These are phyloP conservation scores for Cystobasidium pallidum DNA, from an alignment of 1,284 basidiomycete genomes.

Conservation along the genomic window DNA sequence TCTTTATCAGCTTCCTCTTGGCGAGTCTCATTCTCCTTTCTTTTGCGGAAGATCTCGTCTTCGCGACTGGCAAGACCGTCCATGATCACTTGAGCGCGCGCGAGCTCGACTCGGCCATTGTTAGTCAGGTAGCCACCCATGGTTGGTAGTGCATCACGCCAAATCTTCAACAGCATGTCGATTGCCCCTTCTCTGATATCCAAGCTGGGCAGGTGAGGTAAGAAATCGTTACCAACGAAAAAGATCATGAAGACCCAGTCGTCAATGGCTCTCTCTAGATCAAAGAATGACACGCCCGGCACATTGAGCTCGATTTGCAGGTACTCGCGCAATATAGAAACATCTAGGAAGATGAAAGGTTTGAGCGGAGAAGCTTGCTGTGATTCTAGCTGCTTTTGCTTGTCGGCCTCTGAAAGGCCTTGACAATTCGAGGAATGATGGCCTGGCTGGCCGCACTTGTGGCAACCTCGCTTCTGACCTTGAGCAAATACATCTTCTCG, in stretches of 20 bases:
- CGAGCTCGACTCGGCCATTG: slow-evolving; percentile 84
- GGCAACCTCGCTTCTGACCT: slow-evolving; percentile 69
- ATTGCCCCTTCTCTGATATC: slow-evolving; percentile 99
- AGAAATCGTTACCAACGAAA: slow-evolving; percentile 99
- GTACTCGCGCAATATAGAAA: slow-evolving; percentile 92
- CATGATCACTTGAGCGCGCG: slow-evolving; percentile 88
- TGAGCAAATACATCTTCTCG: slow-evolving; percentile 97
- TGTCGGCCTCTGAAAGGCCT: slow-evolving; percentile 56
- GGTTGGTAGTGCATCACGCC: slow-evolving; percentile 86
- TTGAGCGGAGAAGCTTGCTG: slow-evolving; percentile 76
- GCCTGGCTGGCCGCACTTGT: slow-evolving; percentile 89
- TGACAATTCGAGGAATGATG: slow-evolving; percentile 94
- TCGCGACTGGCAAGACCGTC: slow-evolving; percentile 89
- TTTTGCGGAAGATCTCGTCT: slow-evolving; percentile 90
- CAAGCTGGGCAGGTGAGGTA: slow-evolving; percentile 95
- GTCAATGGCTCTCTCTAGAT: slow-evolving; percentile 95
- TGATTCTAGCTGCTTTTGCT: slow-evolving; percentile 55
- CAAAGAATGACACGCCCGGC: slow-evolving; percentile 78
- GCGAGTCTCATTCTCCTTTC: slow-evolving; percentile 90
- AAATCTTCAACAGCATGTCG: slow-evolving; percentile 92
- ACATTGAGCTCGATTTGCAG: slow-evolving; percentile 92
- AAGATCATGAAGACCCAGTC: slow-evolving; percentile 99
- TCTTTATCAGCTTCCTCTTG: slow-evolving; percentile 78
- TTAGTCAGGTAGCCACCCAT: slow-evolving; percentile 98
- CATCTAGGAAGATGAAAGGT: slow-evolving; percentile 99